Conservation (phyloP, 306 rosid species). For the Bauhinia variegata region DNA sequence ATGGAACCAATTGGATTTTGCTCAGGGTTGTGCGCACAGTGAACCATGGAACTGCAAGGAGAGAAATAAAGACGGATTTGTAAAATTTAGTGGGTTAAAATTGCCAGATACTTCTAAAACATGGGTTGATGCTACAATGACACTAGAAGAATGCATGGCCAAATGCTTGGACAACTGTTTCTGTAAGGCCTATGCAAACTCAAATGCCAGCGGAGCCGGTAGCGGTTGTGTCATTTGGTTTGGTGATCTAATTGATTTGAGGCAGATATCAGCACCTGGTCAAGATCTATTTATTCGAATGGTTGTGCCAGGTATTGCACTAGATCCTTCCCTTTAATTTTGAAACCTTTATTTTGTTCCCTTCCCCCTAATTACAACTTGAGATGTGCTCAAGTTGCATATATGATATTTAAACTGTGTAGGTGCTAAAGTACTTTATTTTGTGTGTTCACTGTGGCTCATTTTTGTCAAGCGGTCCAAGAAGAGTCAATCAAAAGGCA, state of each 20-base stretch:
- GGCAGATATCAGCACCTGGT: not conserved
- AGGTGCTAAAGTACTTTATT: not conserved
- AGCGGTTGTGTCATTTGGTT: slow-evolving; percentile 35
- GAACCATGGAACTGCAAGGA: slow-evolving; percentile 27
- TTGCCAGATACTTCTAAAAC: slow-evolving; percentile 30
- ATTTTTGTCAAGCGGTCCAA: not conserved
- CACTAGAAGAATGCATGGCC: not conserved
- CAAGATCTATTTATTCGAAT: slow-evolving; percentile 29
- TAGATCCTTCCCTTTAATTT: no score
- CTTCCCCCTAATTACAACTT: no score
- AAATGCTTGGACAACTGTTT: slow-evolving; percentile 32
- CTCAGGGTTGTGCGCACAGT: slow-evolving; percentile 28
- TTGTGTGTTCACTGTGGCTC: no score
- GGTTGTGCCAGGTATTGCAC: no score
- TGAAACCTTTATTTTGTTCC: no score
- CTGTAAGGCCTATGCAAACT: slow-evolving; percentile 34
- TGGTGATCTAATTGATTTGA: slow-evolving; percentile 26
- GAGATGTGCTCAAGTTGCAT: no score
- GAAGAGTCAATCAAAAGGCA: not conserved
- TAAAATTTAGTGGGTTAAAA: slow-evolving; percentile 8
- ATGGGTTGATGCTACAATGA: slow-evolving; percentile 6
- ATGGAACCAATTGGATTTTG: slow-evolving; percentile 28
- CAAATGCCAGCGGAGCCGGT: not conserved
- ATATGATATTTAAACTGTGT: no score
- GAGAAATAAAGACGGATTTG: slow-evolving; percentile 27